Evolutionary conservation across 768 basidiomycete species (phyloP).

Genomic region (Hemileccinum impolitum): DNA sequence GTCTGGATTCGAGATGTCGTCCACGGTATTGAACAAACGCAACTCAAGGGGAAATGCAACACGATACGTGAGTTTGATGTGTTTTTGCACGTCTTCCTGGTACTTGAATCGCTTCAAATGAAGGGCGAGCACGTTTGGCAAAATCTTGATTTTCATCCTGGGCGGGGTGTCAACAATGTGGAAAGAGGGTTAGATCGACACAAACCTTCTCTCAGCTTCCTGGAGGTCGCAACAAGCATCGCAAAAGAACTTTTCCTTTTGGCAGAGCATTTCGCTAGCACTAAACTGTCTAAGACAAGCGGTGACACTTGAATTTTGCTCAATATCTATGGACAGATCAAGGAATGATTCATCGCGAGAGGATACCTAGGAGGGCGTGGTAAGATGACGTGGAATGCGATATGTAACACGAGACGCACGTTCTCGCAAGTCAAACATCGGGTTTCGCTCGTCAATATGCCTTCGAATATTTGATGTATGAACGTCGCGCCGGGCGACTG

Average conservation of each 20-base stretch:
- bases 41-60: conserved; percentile 96
- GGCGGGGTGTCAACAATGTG: conserved; percentile 6
- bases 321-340: conserved; percentile 98
- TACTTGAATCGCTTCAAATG: conserved; percentile 99
- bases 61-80: conserved; percentile 94
- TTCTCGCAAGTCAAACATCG: conserved; percentile 98
- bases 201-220: conserved; percentile 91
- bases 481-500: conserved; percentile 62
- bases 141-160: conserved; percentile 98
- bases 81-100: conserved; percentile 85
- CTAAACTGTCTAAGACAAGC: conserved; percentile 96
- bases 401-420: conserved; percentile 43
- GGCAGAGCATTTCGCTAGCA: conserved; percentile 97
- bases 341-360: conserved; percentile 95
- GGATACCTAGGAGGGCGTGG: conserved; percentile 53
- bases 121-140: conserved; percentile 92
- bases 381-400: conserved; percentile 12
- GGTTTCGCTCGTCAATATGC: conserved; percentile 93
- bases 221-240: conserved; percentile 95
- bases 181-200: conserved; percentile 24
- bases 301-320: conserved; percentile 95
- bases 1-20: conserved; percentile 89
- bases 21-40: conserved; percentile 94
- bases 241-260: conserved; percentile 98
- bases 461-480: conserved; percentile 92